Percentiles rank a stretch among this genome's conserved stretches.
Evolutionary conservation across 768 basidiomycete genomes (phyloP).

Genomic region (Sporobolomyces roseus): DNA sequence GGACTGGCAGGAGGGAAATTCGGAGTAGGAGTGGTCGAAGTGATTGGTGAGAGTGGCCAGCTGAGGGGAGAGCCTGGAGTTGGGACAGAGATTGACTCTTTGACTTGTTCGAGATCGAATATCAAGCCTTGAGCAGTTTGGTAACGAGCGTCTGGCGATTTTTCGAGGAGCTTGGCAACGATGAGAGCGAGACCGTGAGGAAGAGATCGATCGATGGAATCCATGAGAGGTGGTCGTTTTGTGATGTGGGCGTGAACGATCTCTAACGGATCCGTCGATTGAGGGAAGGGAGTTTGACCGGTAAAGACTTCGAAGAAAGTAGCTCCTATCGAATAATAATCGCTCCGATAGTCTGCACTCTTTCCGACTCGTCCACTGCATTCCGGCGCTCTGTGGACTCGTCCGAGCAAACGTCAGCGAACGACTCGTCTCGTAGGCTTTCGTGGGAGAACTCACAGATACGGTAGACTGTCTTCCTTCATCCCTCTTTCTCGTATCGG

Average conservation of each 20-base stretch:
- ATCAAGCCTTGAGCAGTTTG: constrained; percentile 28
- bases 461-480: constrained; percentile 38
- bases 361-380: constrained; percentile 23
- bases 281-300: constrained; percentile 24
- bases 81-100: background rate
- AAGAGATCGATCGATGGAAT: constrained; percentile 13
- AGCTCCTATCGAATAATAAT: constrained; percentile 35
- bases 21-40: background rate
- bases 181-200: constrained; percentile 29
- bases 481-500: constrained; percentile 37
- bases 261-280: constrained; percentile 30
- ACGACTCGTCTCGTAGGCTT: background rate
- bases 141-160: constrained; percentile 35
- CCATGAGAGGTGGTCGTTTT: constrained; percentile 13
- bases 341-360: constrained; percentile 17
- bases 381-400: constrained; percentile 23
- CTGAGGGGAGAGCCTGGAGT: background rate
- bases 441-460: constrained; percentile 11
- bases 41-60: background rate
- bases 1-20: background rate
- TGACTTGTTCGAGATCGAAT: constrained; percentile 34
- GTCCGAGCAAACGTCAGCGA: background rate
- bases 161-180: constrained; percentile 38
- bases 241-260: constrained; percentile 36
- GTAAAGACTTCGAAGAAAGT: constrained; percentile 34